Conservation (phyloP, 2,329 filamentous ascomycete genomes). For the Hypoxylon sp. region DNA sequence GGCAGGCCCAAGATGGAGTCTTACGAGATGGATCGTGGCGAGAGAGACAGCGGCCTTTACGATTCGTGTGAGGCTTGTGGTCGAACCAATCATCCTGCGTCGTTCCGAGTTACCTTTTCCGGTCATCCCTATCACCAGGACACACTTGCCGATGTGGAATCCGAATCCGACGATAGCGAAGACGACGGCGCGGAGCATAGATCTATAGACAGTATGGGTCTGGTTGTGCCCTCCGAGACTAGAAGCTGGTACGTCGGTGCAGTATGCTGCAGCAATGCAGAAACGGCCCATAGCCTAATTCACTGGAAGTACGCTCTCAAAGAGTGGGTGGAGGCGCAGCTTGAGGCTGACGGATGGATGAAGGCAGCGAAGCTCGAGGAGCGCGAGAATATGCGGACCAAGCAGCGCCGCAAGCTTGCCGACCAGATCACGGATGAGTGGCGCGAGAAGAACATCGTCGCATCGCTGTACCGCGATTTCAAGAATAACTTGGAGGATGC, state of each 20-base stretch:
- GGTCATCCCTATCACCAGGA: conserved; percentile 72
- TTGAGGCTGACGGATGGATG: conserved; percentile 66
- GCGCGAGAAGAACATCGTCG: conserved; percentile 66
- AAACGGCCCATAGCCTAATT: conserved; percentile 73
- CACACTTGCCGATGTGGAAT: conserved; percentile 71
- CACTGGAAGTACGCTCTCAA: conserved; percentile 83
- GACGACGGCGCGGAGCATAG: conserved; percentile 42
- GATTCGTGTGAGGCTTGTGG: conserved; percentile 76
- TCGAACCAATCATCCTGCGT: conserved; percentile 72
- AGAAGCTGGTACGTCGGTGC: conserved; percentile 53
- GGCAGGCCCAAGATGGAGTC: conserved; percentile 70
- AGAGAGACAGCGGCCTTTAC: conserved; percentile 47
- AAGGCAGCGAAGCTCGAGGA: conserved; percentile 65
- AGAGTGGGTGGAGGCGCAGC: conserved; percentile 71
- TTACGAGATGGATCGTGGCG: conserved; percentile 51
- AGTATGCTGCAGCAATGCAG: conserved; percentile 61
- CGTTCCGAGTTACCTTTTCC: conserved; percentile 67
- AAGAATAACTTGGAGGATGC: conserved; percentile 68
- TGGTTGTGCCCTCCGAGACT: conserved; percentile 46
- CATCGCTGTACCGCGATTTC: conserved; percentile 71
- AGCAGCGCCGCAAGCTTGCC: conserved; percentile 66
- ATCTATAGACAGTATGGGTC: conserved; percentile 53
- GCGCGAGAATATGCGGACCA: conserved; percentile 67
- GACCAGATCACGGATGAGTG: conserved; percentile 71
- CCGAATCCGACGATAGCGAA: conserved; percentile 47